Evolutionary conservation across 164 flowering plant genomes (phyloP).

Genomic region (Paratinospora sagittata): DNA sequence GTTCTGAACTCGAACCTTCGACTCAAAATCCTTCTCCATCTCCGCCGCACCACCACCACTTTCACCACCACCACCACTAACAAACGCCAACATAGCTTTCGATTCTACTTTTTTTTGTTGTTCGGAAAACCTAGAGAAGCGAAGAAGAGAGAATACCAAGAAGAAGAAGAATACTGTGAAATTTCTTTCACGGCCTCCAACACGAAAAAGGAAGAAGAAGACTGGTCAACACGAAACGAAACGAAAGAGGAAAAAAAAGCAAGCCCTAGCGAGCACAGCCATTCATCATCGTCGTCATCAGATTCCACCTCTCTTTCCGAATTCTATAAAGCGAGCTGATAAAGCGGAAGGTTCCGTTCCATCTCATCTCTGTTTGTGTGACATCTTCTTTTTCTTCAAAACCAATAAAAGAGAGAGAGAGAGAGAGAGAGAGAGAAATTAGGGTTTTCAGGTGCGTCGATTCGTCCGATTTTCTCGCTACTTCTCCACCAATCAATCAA

Average conservation of each 20-base stretch:
- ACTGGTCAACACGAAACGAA: conserved; percentile 4
- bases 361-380: no score
- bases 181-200: background rate
- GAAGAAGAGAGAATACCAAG: background rate
- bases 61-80: background rate
- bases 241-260: background rate
- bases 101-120: no score
- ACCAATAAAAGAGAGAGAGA: no score
- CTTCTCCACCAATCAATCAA: background rate
- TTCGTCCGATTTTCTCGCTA: background rate
- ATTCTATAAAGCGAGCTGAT: no score
- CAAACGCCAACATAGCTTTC: conserved; percentile 48
- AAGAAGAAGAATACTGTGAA: background rate
- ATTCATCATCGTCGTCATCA: background rate
- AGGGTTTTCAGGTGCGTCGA: background rate
- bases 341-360: no score
- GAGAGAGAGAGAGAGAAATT: no score
- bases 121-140: background rate
- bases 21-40: conserved; percentile 81
- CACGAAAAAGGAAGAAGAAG: background rate
- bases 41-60: conserved; percentile 20
- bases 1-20: conserved; percentile 57
- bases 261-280: no score
- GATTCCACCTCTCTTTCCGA: no score
- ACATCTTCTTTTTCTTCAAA: no score